Percentiles rank a stretch among this genome's conserved stretches.
Evolutionary conservation across 371 early-diverging fungal species (phyloP).

Genomic region (Mortierella sp.): DNA sequence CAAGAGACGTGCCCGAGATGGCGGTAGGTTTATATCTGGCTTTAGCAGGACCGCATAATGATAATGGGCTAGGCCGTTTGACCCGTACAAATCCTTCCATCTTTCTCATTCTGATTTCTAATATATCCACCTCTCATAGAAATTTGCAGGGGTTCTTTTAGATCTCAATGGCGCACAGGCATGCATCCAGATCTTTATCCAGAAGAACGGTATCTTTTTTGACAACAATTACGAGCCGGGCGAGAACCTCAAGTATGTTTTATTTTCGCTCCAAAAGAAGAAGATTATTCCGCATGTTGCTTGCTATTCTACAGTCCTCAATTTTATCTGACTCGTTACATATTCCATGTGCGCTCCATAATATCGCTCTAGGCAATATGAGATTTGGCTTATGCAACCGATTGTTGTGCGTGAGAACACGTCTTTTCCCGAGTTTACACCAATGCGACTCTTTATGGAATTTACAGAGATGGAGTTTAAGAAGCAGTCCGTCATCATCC

Average conservation of each 20-base stretch:
- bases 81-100: neutral
- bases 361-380: slow-evolving; percentile 38
- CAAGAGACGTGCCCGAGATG: slow-evolving; percentile 75
- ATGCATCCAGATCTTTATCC: slow-evolving; percentile 85
- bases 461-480: slow-evolving; percentile 65
- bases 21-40: slow-evolving; percentile 54
- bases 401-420: slow-evolving; percentile 40
- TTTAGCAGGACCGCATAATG: neutral
- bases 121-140: slow-evolving; percentile 42
- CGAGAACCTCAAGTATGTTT: slow-evolving; percentile 68
- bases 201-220: slow-evolving; percentile 89
- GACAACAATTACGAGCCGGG: slow-evolving; percentile 77
- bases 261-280: neutral
- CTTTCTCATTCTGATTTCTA: neutral
- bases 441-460: slow-evolving; percentile 58
- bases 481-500: slow-evolving; percentile 73
- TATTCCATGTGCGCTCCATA: neutral
- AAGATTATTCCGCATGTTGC: neutral
- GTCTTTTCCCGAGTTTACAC: slow-evolving; percentile 44
- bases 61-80: neutral
- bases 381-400: slow-evolving; percentile 38
- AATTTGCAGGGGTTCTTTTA: slow-evolving; percentile 74
- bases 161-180: slow-evolving; percentile 84
- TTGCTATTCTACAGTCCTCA: neutral
- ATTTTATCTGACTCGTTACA: neutral